Evolutionary conservation across 2,329 filamentous ascomycete species (phyloP), one percentile per base, ranked within the genome.

Genomic region (Monilinia laxa): DNA sequence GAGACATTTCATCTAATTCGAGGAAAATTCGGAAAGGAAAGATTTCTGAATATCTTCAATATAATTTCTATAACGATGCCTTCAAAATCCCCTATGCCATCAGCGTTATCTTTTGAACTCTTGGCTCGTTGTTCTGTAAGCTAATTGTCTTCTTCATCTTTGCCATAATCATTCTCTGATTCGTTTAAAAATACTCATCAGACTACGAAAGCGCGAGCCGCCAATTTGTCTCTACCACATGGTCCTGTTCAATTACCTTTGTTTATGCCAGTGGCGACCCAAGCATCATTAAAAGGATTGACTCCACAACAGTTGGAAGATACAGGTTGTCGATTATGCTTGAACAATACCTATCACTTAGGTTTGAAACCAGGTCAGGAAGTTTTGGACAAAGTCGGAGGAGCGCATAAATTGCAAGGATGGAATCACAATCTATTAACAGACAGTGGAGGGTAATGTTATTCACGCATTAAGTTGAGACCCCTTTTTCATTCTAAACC

Each of bases 191-290:
- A 35, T 35, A 20, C 59, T 62, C 63, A 51, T 55, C 57, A 98
- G 94, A 96, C 93, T 59, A 98, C 94, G 14, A 92, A 94, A 83
- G 95, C 95, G 35, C 90, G 95, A 72, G 95, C 95, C 60, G 95
- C 95, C 64, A 88, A 87, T 68, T 84, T 99, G 64, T 90, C 89
- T 58, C 87, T 99, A 35, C 94, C 95, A 62, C 96, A 99, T 86
- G 95, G 95, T 67, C 84, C 90, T 1, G 93, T 99, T 35, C 87
- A 90, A 73, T 85, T 98, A 40, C 95, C 96, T 10, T 88, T 98
- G 67, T 99, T 99, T 79, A 99, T 99, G 95, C 95, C 95, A 20
- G 95, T 99, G 54, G 95, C 95, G 40, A 99, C 95, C 0, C 95
- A 99, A 79, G 95, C 92, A 0, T 97, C 94, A 0, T 83, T 99